A percentile compares a stretch with the other conserved stretches of the same genome.
phyloP scores from a whole-genome alignment of 177 flowering plant species.

The Vitis hybrid region DNA sequence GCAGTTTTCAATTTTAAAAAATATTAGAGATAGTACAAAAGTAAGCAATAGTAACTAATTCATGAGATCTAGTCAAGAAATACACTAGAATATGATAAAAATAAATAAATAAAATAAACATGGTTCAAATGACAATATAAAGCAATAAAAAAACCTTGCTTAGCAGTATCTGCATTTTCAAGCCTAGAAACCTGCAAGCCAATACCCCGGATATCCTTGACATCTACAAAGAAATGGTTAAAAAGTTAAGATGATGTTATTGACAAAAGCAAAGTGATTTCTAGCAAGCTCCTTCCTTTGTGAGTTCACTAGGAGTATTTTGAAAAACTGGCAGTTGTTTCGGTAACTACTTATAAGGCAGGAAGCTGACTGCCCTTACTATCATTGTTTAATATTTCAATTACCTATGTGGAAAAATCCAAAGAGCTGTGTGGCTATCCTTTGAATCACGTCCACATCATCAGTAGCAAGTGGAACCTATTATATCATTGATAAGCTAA shows the following conservation, averaged over 20 bases:
- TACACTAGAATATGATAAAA: too few relatives aligned
- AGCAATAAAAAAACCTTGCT: conserved; percentile 44
- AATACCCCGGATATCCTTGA: conserved; percentile 81
- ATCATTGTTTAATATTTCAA: too few relatives aligned
- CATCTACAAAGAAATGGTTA: conserved; percentile 43
- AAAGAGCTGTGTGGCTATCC: conserved; percentile 80
- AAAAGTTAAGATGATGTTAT: conserved; percentile 3
- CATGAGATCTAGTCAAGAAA: not conserved
- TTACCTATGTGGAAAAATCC: conserved; percentile 67
- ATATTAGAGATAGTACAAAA: not conserved
- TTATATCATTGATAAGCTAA: conserved; percentile 5
- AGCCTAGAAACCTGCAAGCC: conserved; percentile 90
- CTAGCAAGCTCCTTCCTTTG: not conserved
- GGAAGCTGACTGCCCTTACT: conserved; percentile 1
- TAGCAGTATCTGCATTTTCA: conserved; percentile 58
- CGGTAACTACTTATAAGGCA: not conserved
- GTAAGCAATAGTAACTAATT: not conserved
- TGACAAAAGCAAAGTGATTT: not conserved
- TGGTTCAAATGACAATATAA: not conserved
- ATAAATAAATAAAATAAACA: too few relatives aligned
- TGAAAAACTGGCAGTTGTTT: too few relatives aligned
- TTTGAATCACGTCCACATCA: conserved; percentile 73
- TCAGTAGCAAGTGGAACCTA: conserved; percentile 89
- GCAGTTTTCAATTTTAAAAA: not conserved
- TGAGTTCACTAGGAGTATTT: too few relatives aligned